Percentiles rank a stretch among this genome's conserved stretches.
These are phyloP conservation scores for Eimeria necatrix DNA, from an alignment of 169 alveolate genomes.

Conservation along the genomic window DNA sequence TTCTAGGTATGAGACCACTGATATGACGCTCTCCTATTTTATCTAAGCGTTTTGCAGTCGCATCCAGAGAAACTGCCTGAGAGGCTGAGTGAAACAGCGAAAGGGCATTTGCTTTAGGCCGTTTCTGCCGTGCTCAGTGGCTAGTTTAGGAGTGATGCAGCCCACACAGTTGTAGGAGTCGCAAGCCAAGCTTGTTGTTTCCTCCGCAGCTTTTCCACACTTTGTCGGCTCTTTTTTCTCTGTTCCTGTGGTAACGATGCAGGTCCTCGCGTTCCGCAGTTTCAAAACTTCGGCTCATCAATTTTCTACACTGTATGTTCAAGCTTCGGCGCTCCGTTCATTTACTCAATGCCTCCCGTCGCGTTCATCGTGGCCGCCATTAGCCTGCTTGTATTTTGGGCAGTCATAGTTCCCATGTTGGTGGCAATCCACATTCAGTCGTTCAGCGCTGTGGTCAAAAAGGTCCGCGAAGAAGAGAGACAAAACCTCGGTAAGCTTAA, in stretches of 20 bases:
- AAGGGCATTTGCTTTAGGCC: no score
- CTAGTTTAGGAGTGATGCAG: not conserved
- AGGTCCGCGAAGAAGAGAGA: constrained; percentile 36
- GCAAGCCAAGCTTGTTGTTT: not conserved
- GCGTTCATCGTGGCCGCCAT: constrained; percentile 60
- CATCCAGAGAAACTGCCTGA: no score
- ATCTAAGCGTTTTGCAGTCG: no score
- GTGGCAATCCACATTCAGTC: constrained; percentile 70
- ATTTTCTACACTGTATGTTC: constrained; percentile 57
- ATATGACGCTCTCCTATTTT: no score
- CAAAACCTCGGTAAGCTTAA: constrained; percentile 49
- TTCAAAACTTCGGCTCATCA: constrained; percentile 49
- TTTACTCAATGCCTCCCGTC: constrained; percentile 66
- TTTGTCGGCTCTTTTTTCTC: not conserved
- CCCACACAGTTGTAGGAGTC: not conserved
- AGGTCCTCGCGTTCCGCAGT: constrained; percentile 70
- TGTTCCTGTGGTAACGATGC: not conserved
- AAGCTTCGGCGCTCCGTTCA: constrained; percentile 68
- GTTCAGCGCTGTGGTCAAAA: constrained; percentile 50
- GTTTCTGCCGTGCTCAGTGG: no score
- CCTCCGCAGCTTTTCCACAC: not conserved
- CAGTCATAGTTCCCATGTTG: constrained; percentile 54
- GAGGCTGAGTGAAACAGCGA: no score
- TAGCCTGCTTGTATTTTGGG: constrained; percentile 54
- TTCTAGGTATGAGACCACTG: constrained; percentile 30